Base-by-base conservation (phyloP, 768 basidiomycete species). In the Mycena latifolia region DNA sequence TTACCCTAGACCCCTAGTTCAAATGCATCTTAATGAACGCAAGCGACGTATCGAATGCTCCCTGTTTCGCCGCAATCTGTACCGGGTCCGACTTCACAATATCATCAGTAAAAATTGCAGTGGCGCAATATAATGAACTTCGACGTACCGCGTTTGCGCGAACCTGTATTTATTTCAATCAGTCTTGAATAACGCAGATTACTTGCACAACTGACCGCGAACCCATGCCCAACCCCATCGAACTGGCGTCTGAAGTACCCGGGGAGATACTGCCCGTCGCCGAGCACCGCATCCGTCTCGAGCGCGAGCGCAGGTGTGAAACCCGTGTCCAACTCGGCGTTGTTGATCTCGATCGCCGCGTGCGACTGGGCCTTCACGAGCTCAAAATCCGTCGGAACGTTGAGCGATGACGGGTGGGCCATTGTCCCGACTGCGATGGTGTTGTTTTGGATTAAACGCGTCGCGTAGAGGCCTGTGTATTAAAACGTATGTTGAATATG, bases 361-460 rank as follows among this genome's bases (percentile, higher is more conserved):
- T 57, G 61, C 48, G 70, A 69, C 47, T 69, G 54, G 27, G 67
- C 61, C 29, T 66, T 63, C 17, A 69, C 51, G 29, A 64, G 33
- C 22, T 71, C 67, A 37, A 66, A 66, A 27, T 71, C 70, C 31
- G 28, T 54, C 22, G 70, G 70, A 11, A 71, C 65, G 11, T 63
- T 33, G 24, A 71, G 65, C 15, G 37, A 53, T 0, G 64, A 69
- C 24, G 70, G 70, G 25, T 67, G 65, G 9, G 70, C 70, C 61
- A 56, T 64, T 9, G 70, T 71, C 12, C 63, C 67, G 25, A 71
- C 70, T 18, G 62, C 22, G n/a, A 71, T 51, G 3, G 67, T 69
- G 62, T 71, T 71, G 55, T 71, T 71, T 25, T 71, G 70, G 1
- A 66, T 57, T 2, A 71, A 65, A 20, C 70, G 67, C 14, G 52